Evolutionary conservation across 1,284 basidiomycete genomes (phyloP), one percentile per base, ranked within the genome.

Genomic region (Coniferiporia sulphurascens): DNA sequence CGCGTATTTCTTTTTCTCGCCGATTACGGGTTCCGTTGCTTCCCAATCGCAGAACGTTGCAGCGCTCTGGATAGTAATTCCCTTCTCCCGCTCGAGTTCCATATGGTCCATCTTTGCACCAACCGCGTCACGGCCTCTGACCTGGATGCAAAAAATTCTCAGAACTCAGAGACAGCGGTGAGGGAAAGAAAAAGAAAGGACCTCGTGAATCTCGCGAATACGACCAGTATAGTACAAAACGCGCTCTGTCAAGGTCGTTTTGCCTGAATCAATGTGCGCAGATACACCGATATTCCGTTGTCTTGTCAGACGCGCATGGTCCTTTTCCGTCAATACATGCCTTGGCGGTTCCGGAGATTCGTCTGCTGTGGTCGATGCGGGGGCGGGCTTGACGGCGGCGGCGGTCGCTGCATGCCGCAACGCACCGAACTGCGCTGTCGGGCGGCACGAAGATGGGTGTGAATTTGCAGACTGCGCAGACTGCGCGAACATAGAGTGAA

Each of bases 91-190:
- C 73, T 99, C 97, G 7, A 99, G 81, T 67, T 99, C 97, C 96
- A 99, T 99, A 69, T 89, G 93, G 75, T 99, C 96, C 97, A 99
- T 99, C 80, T 99, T 99, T 22, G 96, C 97, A 53, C 96, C 97
- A 22, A 99, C 95, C 54, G 89, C 87, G 73, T 99, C 96, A 58
- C 91, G 83, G 45, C 97, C 97, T 66, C 97, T 83, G 64, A 92
- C 89, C 89, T 91, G 41, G n/a, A 41, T 56, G 32, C 38, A 44
- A 43, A 43, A 44, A 55, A 48, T 27, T 34, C 38, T 46, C 55
- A 61, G 41, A 22, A 53, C 5, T 36, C 43, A 34, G 54, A 56
- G 55, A 38, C 38, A 61, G 53, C 56, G 60, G 58, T 65, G 63
- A 19, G 53, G 19, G 55, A 62, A 44, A 52, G 58, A 41, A 55